Percentiles rank a stretch among this genome's conserved stretches.
Conservation (phyloP, 805 yeast species). For the Cyberlindnera misumaiensis region DNA sequence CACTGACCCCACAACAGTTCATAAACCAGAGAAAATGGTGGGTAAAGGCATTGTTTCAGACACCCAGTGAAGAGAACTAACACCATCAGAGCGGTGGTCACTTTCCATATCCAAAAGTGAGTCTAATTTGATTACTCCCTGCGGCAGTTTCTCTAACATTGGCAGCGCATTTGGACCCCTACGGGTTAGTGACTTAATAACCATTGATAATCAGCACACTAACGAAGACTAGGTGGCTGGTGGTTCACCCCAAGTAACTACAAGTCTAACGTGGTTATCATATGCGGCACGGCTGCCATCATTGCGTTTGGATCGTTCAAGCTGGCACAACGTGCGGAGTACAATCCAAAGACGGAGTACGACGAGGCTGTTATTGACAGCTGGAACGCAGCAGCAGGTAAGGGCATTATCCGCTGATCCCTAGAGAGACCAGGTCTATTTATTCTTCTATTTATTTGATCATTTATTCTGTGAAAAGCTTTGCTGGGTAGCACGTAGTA, state of each 20-base stretch:
- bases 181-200: slow-evolving; percentile 14
- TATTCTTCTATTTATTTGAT: neutral
- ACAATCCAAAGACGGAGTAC: slow-evolving; percentile 15
- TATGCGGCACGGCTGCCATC: slow-evolving; percentile 10
- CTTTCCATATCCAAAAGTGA: slow-evolving; percentile 21
- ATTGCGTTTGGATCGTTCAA: slow-evolving; percentile 15
- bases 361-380: slow-evolving; percentile 15
- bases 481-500: too few relatives aligned
- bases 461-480: neutral
- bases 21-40: too few relatives aligned
- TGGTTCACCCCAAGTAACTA: slow-evolving; percentile 22
- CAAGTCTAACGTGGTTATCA: slow-evolving; percentile 13
- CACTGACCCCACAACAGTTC: too few relatives aligned
- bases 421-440: neutral
- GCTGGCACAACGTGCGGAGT: slow-evolving; percentile 12
- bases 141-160: slow-evolving; percentile 3
- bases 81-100: slow-evolving; percentile 14
- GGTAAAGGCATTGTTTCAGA: too few relatives aligned
- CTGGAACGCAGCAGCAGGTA: slow-evolving; percentile 21
- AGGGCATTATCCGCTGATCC: slow-evolving; percentile 5
- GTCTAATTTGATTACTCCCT: slow-evolving; percentile 1
- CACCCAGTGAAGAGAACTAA: too few relatives aligned
- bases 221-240: slow-evolving; percentile 21
- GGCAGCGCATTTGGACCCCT: slow-evolving; percentile 24
- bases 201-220: slow-evolving; percentile 5